These are phyloP conservation scores for Aspergillus costaricaensis DNA, from an alignment of 2,329 filamentous ascomycete genomes.

Conservation along the genomic window DNA sequence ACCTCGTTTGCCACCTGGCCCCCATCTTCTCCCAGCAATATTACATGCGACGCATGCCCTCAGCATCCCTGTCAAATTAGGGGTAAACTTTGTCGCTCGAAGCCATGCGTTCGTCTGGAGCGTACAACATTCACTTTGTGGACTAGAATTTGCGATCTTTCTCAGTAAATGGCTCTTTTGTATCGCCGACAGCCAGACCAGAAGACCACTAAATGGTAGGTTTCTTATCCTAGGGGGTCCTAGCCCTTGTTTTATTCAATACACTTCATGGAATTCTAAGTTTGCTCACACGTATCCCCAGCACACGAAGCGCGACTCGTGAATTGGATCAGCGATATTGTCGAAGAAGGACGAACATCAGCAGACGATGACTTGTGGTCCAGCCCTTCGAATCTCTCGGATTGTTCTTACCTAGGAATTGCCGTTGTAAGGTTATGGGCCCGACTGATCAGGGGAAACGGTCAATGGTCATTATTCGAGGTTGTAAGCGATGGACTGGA, in stretches of 20 bases:
- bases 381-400: not conserved
- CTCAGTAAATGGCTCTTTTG: constrained; percentile 27
- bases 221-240: not conserved
- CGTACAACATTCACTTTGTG: constrained; percentile 28
- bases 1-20: constrained; percentile 54
- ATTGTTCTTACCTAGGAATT: constrained; percentile 18
- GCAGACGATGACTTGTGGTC: constrained; percentile 17
- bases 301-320: constrained; percentile 20
- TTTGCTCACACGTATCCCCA: not conserved
- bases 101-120: constrained; percentile 27
- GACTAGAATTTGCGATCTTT: constrained; percentile 28
- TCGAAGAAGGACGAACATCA: constrained; percentile 23
- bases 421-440: constrained; percentile 25
- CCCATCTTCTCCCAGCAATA: constrained; percentile 62
- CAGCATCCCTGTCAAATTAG: constrained; percentile 51
- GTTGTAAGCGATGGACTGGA: constrained; percentile 45
- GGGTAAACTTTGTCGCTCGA: constrained; percentile 23
- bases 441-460: constrained; percentile 30
- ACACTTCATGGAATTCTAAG: fast-evolving
- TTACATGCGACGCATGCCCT: constrained; percentile 68
- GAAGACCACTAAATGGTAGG: constrained; percentile 14
- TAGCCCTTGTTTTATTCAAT: not conserved
- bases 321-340: constrained; percentile 25
- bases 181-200: constrained; percentile 8
- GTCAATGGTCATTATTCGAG: constrained; percentile 48